Evolutionary conservation across 179 eudicot genomes (phyloP).

Genomic region (Gypsophila paniculata): DNA sequence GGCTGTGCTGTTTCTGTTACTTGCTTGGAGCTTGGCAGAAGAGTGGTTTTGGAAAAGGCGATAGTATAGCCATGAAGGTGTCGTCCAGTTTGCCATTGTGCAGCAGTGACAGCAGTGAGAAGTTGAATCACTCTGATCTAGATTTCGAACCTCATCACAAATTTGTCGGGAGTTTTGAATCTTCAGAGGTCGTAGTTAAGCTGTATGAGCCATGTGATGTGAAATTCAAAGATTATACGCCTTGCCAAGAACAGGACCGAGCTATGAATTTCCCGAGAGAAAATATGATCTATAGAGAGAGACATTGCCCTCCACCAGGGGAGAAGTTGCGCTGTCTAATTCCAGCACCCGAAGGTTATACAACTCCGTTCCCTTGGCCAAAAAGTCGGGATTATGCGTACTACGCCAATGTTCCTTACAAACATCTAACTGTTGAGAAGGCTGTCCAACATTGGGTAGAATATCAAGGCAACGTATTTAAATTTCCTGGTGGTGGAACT

Average conservation of each 20-base stretch:
- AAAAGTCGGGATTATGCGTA: slow-evolving; percentile 53
- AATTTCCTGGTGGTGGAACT: slow-evolving; percentile 59
- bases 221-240: slow-evolving; percentile 47
- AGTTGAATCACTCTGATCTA: slow-evolving; percentile 25
- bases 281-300: slow-evolving; percentile 51
- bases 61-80: slow-evolving; percentile 41
- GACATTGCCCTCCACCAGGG: slow-evolving; percentile 53
- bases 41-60: slow-evolving; percentile 56
- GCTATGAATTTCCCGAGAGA: slow-evolving; percentile 54
- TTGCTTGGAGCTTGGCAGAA: slow-evolving; percentile 56
- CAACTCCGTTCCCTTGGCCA: slow-evolving; percentile 57
- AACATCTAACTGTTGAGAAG: slow-evolving; percentile 54
- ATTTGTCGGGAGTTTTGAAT: slow-evolving; percentile 28
- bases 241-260: slow-evolving; percentile 59
- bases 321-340: slow-evolving; percentile 55
- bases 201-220: slow-evolving; percentile 35
- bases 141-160: slow-evolving; percentile 57
- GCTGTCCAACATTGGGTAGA: slow-evolving; percentile 64
- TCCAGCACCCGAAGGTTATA: slow-evolving; percentile 58
- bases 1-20: slow-evolving; percentile 60
- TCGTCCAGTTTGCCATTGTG: slow-evolving; percentile 27
- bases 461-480: slow-evolving; percentile 45
- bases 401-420: slow-evolving; percentile 57
- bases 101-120: slow-evolving; percentile 31
- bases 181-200: slow-evolving; percentile 35